These are phyloP conservation scores for Russula compacta DNA, from an alignment of 768 basidiomycete species.

Conservation along the genomic window DNA sequence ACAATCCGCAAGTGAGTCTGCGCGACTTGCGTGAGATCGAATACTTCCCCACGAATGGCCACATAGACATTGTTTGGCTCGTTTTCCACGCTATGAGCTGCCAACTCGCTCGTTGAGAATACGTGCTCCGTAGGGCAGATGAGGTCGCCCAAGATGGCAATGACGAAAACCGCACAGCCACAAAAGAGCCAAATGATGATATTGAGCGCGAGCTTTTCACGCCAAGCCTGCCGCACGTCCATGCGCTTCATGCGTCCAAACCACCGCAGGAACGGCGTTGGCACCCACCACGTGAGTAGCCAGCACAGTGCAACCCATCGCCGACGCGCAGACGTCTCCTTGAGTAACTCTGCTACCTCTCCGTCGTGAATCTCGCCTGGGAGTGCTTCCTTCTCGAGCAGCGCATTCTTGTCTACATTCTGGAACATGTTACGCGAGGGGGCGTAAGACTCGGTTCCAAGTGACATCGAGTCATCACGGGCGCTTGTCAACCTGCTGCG, in stretches of 20 bases:
- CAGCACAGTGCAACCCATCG: constrained; percentile 86
- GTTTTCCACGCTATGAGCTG: constrained; percentile 52
- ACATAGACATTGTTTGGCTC: constrained; percentile 72
- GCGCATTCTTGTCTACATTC: constrained; percentile 60
- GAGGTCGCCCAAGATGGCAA: constrained; percentile 74
- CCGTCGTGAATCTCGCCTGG: constrained; percentile 81
- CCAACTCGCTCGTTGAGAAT: constrained; percentile 69
- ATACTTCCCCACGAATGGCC: constrained; percentile 88
- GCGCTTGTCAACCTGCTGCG: constrained; percentile 70
- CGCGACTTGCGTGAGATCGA: constrained; percentile 69
- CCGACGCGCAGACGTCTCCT: constrained; percentile 70
- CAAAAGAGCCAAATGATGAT: constrained; percentile 94
- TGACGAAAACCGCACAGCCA: constrained; percentile 83
- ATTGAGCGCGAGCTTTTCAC: constrained; percentile 93
- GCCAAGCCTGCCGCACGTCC: constrained; percentile 93
- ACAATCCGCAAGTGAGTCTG: constrained; percentile 59
- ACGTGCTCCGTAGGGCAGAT: constrained; percentile 96
- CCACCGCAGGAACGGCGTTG: constrained; percentile 55
- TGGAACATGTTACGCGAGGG: constrained; percentile 96
- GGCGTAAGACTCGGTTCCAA: constrained; percentile 88
- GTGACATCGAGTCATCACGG: constrained; percentile 68
- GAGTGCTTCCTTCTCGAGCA: constrained; percentile 73
- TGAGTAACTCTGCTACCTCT: constrained; percentile 81
- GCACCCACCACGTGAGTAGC: constrained; percentile 89
- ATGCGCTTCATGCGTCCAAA: constrained; percentile 89